phyloP scores from a whole-genome alignment of 768 basidiomycete species.

The Boletellus emodensis region DNA sequence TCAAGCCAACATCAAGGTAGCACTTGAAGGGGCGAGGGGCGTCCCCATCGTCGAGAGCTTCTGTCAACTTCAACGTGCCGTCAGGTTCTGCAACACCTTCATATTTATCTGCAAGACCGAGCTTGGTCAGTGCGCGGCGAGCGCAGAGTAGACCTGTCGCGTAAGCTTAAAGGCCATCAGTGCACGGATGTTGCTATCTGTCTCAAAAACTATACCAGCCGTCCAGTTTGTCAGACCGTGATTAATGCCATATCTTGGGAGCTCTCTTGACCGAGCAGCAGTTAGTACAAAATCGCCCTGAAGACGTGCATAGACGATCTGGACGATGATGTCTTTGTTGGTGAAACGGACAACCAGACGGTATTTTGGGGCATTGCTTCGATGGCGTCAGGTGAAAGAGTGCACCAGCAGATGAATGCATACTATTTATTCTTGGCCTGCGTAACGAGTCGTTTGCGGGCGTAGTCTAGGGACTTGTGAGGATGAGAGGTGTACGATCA shows the following conservation, averaged over 20 bases:
- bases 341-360: slow-evolving; percentile 99
- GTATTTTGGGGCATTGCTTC: slow-evolving; percentile 93
- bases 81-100: slow-evolving; percentile 91
- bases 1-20: slow-evolving; percentile 98
- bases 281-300: slow-evolving; percentile 94
- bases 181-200: not conserved
- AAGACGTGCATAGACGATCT: slow-evolving; percentile 94
- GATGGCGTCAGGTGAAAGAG: slow-evolving; percentile 5
- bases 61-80: slow-evolving; percentile 79
- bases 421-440: slow-evolving; percentile 99
- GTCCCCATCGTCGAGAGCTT: slow-evolving; percentile 84
- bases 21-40: slow-evolving; percentile 98
- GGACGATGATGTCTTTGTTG: slow-evolving; percentile 93
- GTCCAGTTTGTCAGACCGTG: slow-evolving; percentile 99
- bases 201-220: slow-evolving; percentile 56
- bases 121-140: slow-evolving; percentile 90
- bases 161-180: slow-evolving; percentile 56
- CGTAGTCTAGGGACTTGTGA: slow-evolving; percentile 68
- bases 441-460: slow-evolving; percentile 92
- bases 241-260: slow-evolving; percentile 93
- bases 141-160: slow-evolving; percentile 95
- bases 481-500: not conserved
- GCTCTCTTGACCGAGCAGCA: slow-evolving; percentile 85
- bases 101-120: slow-evolving; percentile 97
- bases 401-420: slow-evolving; percentile 20